These are phyloP conservation scores for Lactarius tabidus DNA, from an alignment of 768 basidiomycete species.

Conservation along the genomic window DNA sequence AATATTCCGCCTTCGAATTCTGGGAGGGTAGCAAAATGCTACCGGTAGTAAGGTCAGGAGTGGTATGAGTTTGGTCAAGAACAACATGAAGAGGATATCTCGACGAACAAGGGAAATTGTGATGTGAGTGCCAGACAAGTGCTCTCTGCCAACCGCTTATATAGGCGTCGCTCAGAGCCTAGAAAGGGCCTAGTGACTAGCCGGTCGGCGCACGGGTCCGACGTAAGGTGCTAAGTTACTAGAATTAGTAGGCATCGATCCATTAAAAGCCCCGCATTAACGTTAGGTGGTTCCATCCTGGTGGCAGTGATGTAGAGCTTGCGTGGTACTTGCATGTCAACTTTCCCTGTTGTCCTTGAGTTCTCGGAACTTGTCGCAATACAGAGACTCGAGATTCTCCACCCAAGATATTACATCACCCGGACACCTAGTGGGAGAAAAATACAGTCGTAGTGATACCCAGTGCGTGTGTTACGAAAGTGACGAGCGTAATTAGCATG, in stretches of 20 bases:
- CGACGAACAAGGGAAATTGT: not conserved
- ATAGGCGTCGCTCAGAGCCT: not conserved
- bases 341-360: no score
- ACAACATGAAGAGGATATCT: not conserved
- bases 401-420: not conserved
- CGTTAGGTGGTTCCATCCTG: not conserved
- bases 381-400: not conserved
- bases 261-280: not conserved
- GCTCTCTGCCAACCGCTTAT: not conserved
- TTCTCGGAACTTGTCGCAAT: not conserved
- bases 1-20: constrained; percentile 36
- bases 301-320: not conserved
- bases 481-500: not conserved
- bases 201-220: not conserved
- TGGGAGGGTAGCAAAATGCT: not conserved
- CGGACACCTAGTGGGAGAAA: not conserved
- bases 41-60: not conserved
- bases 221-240: not conserved
- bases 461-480: not conserved
- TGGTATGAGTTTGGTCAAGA: not conserved
- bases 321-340: not conserved
- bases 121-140: not conserved
- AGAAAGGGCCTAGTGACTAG: not conserved
- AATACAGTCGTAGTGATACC: not conserved
- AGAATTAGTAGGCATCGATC: not conserved